Evolutionary conservation across 2,329 filamentous ascomycete genomes (phyloP), one percentile per base, ranked within the genome.

Genomic region (Colletotrichum sp.): DNA sequence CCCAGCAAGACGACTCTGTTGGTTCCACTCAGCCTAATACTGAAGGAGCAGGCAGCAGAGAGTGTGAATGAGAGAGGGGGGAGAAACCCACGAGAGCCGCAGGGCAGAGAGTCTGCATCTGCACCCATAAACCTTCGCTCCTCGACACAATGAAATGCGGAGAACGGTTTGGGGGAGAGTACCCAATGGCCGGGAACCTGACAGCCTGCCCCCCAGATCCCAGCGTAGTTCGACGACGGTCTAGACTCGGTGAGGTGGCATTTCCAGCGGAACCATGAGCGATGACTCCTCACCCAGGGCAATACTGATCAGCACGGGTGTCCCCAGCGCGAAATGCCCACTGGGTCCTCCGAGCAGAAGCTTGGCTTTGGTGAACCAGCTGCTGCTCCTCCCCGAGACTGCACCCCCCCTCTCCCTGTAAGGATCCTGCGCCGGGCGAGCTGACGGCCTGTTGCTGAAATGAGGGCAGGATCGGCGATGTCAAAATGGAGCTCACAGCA

Each of bases 221-320:
- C 68, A 44, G 57, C 25, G 3, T 19, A 7, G 72, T 52, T 72
- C 69, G 72, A 25, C 27, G 63, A 67, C 34, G 69, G 69, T 68
- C 72, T 75, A 68, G 72, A 75, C 39, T 36, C 6, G 19, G 39
- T 32, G 39, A 72, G 69, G 72, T 75, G 39, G 72, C 64, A 75
- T 72, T 72, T 28, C 30, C 52, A 34, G 30, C 8, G 27, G 25
- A 52, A 39, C 61, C 68, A 71, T 61, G 36, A 71, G n/a, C 27
- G 44, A 61, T 60, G 34, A 70, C 19, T 59, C 68, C 30, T 25
- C 25, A 22, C 44, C 22, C 22, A 28, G 68, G 34, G 63, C 72
- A 63, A 22, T 52, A 22, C 32, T 34, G 72, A 75, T 68, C 61
- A 64, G 63, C 69, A 63, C 55, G 16, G 63, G 36, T 68, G 66